These are phyloP conservation scores for Boletus insuetus DNA, from an alignment of 768 basidiomycete genomes.

Conservation along the genomic window DNA sequence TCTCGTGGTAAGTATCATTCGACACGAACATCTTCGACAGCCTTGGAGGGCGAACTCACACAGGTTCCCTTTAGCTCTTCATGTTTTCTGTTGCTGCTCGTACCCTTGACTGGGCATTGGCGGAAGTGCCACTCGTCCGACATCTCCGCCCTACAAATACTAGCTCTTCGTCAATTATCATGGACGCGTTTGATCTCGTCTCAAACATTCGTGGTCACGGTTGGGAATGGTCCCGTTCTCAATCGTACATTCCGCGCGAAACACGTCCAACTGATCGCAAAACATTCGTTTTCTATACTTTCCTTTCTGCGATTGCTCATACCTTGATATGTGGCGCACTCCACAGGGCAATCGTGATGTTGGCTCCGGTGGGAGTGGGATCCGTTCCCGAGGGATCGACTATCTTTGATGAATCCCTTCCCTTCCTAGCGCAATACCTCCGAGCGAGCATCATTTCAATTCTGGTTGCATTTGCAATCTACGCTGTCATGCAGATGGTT, in stretches of 20 bases:
- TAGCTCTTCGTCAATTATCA: neutral
- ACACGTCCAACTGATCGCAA: neutral
- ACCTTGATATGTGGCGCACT: neutral
- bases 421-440: neutral
- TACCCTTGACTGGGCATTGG: neutral
- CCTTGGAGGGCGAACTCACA: too few relatives aligned
- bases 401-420: neutral
- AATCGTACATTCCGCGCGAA: neutral
- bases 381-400: neutral
- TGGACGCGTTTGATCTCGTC: neutral
- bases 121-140: neutral
- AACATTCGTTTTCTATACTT: neutral
- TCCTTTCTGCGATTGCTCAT: neutral
- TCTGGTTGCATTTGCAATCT: neutral
- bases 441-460: neutral
- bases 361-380: neutral
- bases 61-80: neutral
- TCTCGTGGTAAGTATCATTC: neutral
- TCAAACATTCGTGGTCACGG: neutral
- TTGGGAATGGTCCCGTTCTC: neutral
- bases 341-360: neutral
- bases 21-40: neutral
- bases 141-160: neutral
- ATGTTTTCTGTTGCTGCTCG: neutral
- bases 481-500: neutral